phyloP scores from a whole-genome alignment of 2,329 filamentous ascomycete species.

The Phyllosticta citriasiana region DNA sequence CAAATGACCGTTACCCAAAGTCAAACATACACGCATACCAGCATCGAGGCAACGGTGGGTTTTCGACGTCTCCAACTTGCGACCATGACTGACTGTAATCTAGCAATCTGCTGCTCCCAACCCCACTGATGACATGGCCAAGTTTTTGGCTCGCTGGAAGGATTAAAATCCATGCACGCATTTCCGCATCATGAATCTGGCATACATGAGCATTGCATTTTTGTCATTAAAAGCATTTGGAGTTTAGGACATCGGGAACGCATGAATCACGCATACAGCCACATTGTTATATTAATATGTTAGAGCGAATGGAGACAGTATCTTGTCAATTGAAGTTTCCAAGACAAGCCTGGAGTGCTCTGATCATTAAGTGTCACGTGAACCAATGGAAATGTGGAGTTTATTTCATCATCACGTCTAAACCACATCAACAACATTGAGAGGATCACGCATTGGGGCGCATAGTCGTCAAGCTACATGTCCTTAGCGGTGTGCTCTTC shows the following conservation, averaged over 20 bases:
- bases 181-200: not conserved
- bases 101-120: constrained; percentile 36
- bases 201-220: not conserved
- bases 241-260: not conserved
- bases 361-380: not conserved
- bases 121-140: constrained; percentile 45
- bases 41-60: constrained; percentile 51
- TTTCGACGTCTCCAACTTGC: not conserved
- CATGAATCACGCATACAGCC: not conserved
- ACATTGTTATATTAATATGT: not conserved
- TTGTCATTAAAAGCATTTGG: not conserved
- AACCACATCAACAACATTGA: not conserved
- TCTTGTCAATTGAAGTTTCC: not conserved
- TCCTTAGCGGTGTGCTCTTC: not conserved
- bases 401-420: not conserved
- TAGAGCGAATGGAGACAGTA: not conserved
- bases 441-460: not conserved
- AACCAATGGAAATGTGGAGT: not conserved
- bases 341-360: not conserved
- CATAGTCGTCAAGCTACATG: not conserved
- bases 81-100: not conserved
- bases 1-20: constrained; percentile 44
- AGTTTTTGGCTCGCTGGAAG: constrained; percentile 49
- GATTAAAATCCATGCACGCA: constrained; percentile 31
- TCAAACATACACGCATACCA: constrained; percentile 41